phyloP scores from a whole-genome alignment of 2,329 filamentous ascomycete species.

The Xylaria sp. region DNA sequence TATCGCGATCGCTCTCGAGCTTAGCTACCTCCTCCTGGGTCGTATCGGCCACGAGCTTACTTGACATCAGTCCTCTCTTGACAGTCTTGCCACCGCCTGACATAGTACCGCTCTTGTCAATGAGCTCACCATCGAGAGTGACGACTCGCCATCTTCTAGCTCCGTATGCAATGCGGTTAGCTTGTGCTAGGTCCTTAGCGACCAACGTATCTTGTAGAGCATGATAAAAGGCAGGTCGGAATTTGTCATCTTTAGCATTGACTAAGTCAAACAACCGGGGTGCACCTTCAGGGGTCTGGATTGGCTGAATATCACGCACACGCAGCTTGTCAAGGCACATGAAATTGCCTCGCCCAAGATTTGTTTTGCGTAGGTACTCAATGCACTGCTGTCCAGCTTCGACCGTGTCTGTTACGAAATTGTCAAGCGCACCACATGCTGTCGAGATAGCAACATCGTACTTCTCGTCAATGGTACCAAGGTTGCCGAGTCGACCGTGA shows the following conservation, averaged over 20 bases:
- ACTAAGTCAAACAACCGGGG: constrained; percentile 94
- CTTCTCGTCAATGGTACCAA: constrained; percentile 91
- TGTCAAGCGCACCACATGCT: constrained; percentile 89
- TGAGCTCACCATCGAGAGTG: constrained; percentile 92
- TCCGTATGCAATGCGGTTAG: constrained; percentile 96
- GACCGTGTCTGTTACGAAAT: constrained; percentile 96
- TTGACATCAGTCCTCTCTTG: constrained; percentile 95
- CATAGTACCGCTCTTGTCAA: constrained; percentile 99
- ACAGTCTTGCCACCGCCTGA: constrained; percentile 93
- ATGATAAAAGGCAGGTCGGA: constrained; percentile 92
- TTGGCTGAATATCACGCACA: constrained; percentile 78
- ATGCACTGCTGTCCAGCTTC: constrained; percentile 98
- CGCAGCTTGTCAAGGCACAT: constrained; percentile 93
- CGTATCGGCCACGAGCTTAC: constrained; percentile 88
- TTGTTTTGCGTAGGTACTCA: constrained; percentile 96
- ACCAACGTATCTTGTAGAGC: constrained; percentile 96
- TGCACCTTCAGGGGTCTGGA: constrained; percentile 91
- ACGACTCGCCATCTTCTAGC: constrained; percentile 95
- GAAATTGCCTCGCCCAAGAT: constrained; percentile 95
- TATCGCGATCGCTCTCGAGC: constrained; percentile 87
- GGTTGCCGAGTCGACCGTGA: constrained; percentile 91
- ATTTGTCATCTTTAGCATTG: constrained; percentile 86
- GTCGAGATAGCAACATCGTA: constrained; percentile 99
- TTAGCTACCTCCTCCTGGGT: constrained; percentile 89
- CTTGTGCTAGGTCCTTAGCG: constrained; percentile 91